Evolutionary conservation across 2,329 filamentous ascomycete species (phyloP).

Genomic region (Monilinia aucupariae): DNA sequence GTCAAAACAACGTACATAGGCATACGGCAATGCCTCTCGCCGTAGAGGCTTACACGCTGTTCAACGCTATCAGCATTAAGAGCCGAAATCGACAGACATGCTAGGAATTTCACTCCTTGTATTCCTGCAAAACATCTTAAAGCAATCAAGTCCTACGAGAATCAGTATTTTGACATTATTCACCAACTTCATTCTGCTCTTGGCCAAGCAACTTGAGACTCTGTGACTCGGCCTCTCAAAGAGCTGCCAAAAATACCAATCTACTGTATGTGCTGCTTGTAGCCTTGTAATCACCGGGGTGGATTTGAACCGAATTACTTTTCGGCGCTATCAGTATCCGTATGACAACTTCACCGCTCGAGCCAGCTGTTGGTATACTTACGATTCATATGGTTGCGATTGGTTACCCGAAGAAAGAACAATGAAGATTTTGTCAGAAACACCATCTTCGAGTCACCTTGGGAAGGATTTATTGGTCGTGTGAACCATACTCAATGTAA

Average conservation of each 20-base stretch:
- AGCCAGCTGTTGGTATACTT: background rate
- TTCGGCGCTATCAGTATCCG: background rate
- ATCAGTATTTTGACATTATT: background rate
- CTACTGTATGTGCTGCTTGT: background rate
- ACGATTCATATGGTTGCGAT: background rate
- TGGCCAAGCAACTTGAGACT: background rate
- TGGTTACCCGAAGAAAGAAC: background rate
- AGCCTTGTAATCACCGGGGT: background rate
- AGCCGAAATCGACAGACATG: background rate
- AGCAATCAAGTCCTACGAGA: background rate
- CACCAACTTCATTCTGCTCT: background rate
- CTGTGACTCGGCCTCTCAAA: background rate
- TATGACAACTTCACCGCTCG: conserved; percentile 3
- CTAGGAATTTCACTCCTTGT: background rate
- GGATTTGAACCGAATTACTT: background rate
- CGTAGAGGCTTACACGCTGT: background rate
- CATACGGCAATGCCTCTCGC: background rate
- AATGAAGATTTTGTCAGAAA: background rate
- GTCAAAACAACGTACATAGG: too few species aligned
- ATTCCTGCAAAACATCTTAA: background rate
- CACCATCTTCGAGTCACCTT: background rate
- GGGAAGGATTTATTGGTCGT: background rate
- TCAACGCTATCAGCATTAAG: background rate
- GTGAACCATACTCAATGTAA: background rate
- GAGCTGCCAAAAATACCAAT: background rate